Percentiles rank a stretch among this genome's conserved stretches.
Conservation (phyloP, 176 grass and related monocot species). For the Metroxylon sagu region DNA sequence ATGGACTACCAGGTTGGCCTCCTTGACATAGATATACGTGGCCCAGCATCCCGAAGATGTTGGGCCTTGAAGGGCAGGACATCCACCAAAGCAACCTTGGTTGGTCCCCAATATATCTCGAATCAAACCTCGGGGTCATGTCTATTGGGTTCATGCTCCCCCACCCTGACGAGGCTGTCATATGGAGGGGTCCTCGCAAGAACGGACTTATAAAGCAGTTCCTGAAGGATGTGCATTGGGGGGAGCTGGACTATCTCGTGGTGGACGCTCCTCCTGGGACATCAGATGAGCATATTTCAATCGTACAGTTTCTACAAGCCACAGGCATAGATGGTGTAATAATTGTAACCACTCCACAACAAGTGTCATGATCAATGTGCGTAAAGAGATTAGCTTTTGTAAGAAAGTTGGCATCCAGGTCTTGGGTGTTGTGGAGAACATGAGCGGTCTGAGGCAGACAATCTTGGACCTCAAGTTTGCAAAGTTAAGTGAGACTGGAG, state of each 20-base stretch:
- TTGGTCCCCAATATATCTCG: constrained; percentile 59
- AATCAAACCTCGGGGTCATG: constrained; percentile 75
- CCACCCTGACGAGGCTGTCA: constrained; percentile 54
- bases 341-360: constrained; percentile 82
- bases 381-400: constrained; percentile 72
- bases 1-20: constrained; percentile 49
- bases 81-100: constrained; percentile 69
- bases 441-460: constrained; percentile 59
- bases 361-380: constrained; percentile 65
- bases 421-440: constrained; percentile 64
- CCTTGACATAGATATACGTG: constrained; percentile 71
- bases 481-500: constrained; percentile 28
- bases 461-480: constrained; percentile 54
- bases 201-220: constrained; percentile 81
- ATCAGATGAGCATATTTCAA: constrained; percentile 84
- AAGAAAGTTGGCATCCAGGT: constrained; percentile 66
- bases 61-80: constrained; percentile 59
- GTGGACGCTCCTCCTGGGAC: constrained; percentile 66
- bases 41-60: constrained; percentile 70
- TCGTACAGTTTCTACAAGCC: constrained; percentile 81
- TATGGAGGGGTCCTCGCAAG: constrained; percentile 70
- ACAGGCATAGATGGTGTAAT: constrained; percentile 74
- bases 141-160: constrained; percentile 72
- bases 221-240: constrained; percentile 79
- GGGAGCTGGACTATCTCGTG: constrained; percentile 65